Evolutionary conservation across 2,329 filamentous ascomycete species (phyloP).

Genomic region (Exophiala aquamarina): DNA sequence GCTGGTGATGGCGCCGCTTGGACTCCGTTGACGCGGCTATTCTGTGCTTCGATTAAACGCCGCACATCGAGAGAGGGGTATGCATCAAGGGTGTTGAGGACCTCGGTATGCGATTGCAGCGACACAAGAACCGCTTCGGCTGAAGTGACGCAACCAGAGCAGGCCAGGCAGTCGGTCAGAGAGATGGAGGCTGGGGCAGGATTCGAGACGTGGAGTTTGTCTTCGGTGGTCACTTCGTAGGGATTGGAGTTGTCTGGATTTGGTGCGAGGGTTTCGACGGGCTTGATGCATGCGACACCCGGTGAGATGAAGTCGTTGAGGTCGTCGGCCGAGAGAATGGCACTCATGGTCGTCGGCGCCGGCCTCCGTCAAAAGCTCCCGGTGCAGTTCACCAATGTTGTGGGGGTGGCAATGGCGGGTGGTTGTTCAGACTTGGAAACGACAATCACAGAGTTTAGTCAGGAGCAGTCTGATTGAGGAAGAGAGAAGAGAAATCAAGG

Average conservation of each 20-base stretch:
- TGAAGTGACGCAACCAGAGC: conserved; percentile 95
- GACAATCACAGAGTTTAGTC: too few relatives aligned
- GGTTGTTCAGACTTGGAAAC: too few relatives aligned
- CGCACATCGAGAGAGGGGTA: conserved; percentile 42
- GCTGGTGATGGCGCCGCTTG: conserved; percentile 13
- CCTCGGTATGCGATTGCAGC: conserved; percentile 89
- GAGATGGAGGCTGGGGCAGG: conserved; percentile 84
- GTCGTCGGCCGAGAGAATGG: conserved; percentile 94
- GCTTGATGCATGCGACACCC: conserved; percentile 96
- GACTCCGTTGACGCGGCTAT: conserved; percentile 47
- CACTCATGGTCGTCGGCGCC: conserved; percentile 74
- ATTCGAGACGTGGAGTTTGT: conserved; percentile 61
- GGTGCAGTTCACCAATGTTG: too few relatives aligned
- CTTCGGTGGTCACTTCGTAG: conserved; percentile 92
- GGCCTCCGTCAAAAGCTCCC: too few relatives aligned
- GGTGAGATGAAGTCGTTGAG: conserved; percentile 99
- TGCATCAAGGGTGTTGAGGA: conserved; percentile 76
- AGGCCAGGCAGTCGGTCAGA: conserved; percentile 94
- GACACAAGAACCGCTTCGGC: conserved; percentile 96
- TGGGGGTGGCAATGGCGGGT: too few relatives aligned
- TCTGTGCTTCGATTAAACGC: conserved; percentile 41
- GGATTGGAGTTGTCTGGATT: conserved; percentile 51
- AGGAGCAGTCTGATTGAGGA: too few relatives aligned
- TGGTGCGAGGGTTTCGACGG: conserved; percentile 81
- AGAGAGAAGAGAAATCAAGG: too few relatives aligned